Percentiles rank a stretch among this genome's conserved stretches.
Conservation (phyloP, 73 alveolate genomes). For the Tetrahymena borealis region DNA sequence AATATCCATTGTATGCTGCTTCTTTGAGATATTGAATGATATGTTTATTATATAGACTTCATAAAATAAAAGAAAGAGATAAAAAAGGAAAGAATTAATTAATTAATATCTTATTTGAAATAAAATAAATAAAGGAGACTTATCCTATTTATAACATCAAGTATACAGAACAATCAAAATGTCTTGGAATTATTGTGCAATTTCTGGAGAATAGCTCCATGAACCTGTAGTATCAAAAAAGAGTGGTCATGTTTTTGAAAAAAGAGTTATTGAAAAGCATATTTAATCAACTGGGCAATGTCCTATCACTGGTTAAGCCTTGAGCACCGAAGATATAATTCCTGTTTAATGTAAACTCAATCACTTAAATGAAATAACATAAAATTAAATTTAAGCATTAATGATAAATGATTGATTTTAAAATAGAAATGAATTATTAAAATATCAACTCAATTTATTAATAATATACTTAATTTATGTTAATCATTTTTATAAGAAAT, state of each 20-base stretch:
- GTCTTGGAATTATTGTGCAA: slow-evolving; percentile 63
- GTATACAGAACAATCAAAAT: neutral
- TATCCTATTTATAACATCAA: neutral
- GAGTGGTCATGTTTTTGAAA: slow-evolving; percentile 81
- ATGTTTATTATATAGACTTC: neutral
- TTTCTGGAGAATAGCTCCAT: slow-evolving; percentile 65
- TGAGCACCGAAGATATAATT: slow-evolving; percentile 51
- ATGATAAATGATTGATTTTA: too few species aligned
- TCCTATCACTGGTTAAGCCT: slow-evolving; percentile 70
- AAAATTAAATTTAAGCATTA: too few species aligned
- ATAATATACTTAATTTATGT: too few species aligned
- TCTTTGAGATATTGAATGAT: neutral
- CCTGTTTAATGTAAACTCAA: slow-evolving; percentile 12
- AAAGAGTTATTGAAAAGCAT: slow-evolving; percentile 54
- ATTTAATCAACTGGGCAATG: slow-evolving; percentile 65
- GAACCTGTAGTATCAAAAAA: slow-evolving; percentile 66
- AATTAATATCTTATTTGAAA: neutral
- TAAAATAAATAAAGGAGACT: neutral
- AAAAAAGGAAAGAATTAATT: neutral
- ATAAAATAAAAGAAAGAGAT: neutral
- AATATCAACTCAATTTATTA: too few species aligned
- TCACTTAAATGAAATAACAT: too few species aligned
- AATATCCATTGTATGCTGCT: neutral
- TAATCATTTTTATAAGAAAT: neutral
- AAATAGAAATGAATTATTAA: too few species aligned